Conservation (phyloP, 2,329 filamentous ascomycete genomes). For the Exophiala sp. region DNA sequence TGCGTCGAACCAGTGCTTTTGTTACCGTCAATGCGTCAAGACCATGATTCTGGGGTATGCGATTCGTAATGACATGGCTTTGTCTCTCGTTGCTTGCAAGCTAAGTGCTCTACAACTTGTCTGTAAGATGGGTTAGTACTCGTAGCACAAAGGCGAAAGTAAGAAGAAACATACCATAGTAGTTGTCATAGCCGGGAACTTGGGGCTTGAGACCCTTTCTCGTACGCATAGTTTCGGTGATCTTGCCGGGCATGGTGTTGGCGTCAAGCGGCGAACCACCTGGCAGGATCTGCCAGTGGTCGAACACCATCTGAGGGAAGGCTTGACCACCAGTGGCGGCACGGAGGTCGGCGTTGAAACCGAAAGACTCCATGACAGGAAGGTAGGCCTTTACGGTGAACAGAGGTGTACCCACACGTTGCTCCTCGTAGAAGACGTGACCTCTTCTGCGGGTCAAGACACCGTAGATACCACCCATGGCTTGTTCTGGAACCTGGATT, state of each 20-base stretch:
- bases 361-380: slow-evolving; percentile 95
- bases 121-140: slow-evolving; percentile 53
- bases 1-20: slow-evolving; percentile 7
- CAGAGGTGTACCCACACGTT: slow-evolving; percentile 95
- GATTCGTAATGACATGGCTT: slow-evolving; percentile 23
- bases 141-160: not conserved
- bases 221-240: slow-evolving; percentile 91
- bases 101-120: slow-evolving; percentile 76
- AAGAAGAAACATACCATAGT: slow-evolving; percentile 59
- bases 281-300: slow-evolving; percentile 95
- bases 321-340: slow-evolving; percentile 92
- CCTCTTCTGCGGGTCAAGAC: slow-evolving; percentile 96
- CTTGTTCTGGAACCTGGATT: slow-evolving; percentile 96
- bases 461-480: slow-evolving; percentile 99
- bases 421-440: slow-evolving; percentile 98
- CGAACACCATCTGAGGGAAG: slow-evolving; percentile 98
- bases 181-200: slow-evolving; percentile 87
- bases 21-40: slow-evolving; percentile 16
- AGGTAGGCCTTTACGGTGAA: slow-evolving; percentile 99
- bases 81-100: slow-evolving; percentile 18
- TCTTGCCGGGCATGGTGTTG: slow-evolving; percentile 74
- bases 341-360: slow-evolving; percentile 97
- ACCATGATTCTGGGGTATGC: slow-evolving; percentile 18
- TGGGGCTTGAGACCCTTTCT: slow-evolving; percentile 99
- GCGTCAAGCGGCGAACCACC: slow-evolving; percentile 87